Evolutionary conservation across 331 rosid species (phyloP), one percentile per base, ranked within the genome.

Genomic region (Quercus lobata): DNA sequence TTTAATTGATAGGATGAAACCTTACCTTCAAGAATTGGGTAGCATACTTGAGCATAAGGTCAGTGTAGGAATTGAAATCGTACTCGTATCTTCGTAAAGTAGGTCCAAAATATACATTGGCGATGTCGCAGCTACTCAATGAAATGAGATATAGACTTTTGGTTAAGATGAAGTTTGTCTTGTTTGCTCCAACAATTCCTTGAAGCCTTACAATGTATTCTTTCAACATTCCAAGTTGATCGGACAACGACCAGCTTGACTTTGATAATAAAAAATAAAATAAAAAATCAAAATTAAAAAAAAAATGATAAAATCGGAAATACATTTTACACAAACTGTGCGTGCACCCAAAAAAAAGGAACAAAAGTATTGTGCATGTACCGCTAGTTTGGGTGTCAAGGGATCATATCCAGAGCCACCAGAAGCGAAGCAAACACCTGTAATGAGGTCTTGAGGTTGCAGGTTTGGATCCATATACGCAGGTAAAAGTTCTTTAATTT

Each of bases 71-170:
- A 7, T 0, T 1, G 65, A 90, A 30, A 65, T 89, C 90, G 25
- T 90, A 90, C 1, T 92, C 85, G 1, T 82, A 27, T 49, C 83
- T 79, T 82, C 93, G 79, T 18, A 77, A 35, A 18, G 81, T 86
- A 75, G 69, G 21, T 10, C 74, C 9, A 54, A 89, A 92, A 44
- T 92, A 92, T 4, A 95, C 90, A 80, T 90, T 92, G 81, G 92
- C 93, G 25, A 92, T 87, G 79, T 92, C 97, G 24, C 89, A 90
- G 62, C 96, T 90, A 75, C 97, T 93, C 0, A 90, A 82, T 27
- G 90, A 95, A 72, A 92, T 88, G 5, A 90, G 17, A 86, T 32
- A 69, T 0, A 90, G 10, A 73, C 83, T 69, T 32, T 88, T 90
- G 58, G 77, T 79, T 22, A 92, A 4, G 72, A 92, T 92, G 85